Conservation (phyloP, 352 stramenopile genomes). For the Phytopythium vexans region DNA sequence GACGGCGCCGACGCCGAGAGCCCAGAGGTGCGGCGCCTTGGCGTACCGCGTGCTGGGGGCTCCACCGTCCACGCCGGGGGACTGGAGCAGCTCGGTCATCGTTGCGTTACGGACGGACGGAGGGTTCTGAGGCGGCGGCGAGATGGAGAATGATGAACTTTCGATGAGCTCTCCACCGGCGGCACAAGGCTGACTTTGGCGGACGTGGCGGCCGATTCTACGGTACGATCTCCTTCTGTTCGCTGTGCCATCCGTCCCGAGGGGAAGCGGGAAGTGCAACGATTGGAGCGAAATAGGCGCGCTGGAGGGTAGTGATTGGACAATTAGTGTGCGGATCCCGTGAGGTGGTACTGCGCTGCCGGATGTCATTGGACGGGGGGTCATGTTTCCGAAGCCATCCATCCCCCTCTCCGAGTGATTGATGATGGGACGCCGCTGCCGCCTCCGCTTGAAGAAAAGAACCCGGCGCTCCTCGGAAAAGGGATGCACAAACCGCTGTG, state of each 20-base stretch:
- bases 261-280: not conserved
- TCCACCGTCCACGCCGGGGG: not conserved
- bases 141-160: not conserved
- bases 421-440: too few species aligned
- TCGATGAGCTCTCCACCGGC: not conserved
- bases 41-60: slow-evolving; percentile 32
- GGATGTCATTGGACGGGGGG: too few species aligned
- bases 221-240: not conserved
- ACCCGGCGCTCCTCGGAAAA: too few species aligned
- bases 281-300: not conserved
- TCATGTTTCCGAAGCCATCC: too few species aligned
- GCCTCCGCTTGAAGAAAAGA: too few species aligned
- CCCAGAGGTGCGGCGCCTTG: slow-evolving; percentile 54
- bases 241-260: not conserved
- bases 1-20: slow-evolving; percentile 51
- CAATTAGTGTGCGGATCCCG: not conserved
- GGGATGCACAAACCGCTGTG: too few species aligned
- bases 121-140: not conserved
- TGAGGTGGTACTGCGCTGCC: too few species aligned
- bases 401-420: too few species aligned
- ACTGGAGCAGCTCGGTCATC: slow-evolving; percentile 1
- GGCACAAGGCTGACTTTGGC: not conserved
- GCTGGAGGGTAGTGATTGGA: not conserved
- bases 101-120: not conserved
- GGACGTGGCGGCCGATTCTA: not conserved